Percentiles rank a stretch among this genome's conserved stretches.
These are phyloP conservation scores for Juncus inflexus DNA, from an alignment of 176 grass and related monocot genomes.

Conservation along the genomic window DNA sequence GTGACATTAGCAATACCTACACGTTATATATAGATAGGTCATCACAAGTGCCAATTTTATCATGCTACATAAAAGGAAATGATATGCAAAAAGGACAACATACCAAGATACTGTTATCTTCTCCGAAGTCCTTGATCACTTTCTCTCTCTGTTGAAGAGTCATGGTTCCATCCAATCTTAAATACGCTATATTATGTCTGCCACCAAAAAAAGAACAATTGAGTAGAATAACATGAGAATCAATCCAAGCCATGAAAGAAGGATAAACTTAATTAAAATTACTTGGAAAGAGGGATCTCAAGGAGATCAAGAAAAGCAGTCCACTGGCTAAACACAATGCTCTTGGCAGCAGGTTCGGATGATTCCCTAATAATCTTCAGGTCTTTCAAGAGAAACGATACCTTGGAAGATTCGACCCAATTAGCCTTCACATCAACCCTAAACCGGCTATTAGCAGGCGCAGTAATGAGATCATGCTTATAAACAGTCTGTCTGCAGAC, in stretches of 20 bases:
- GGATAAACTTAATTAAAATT: constrained; percentile 22
- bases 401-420: constrained; percentile 94
- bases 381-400: constrained; percentile 78
- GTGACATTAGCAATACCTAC: constrained; percentile 89
- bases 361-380: constrained; percentile 43
- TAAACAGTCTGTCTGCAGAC: constrained; percentile 71
- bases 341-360: constrained; percentile 53
- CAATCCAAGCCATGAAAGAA: neutral
- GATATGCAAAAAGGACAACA: neutral
- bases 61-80: neutral
- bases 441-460: constrained; percentile 77
- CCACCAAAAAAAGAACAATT: constrained; percentile 23
- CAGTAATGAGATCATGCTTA: constrained; percentile 89
- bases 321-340: constrained; percentile 98
- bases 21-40: constrained; percentile 1
- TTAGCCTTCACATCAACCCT: constrained; percentile 77
- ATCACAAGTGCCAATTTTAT: neutral
- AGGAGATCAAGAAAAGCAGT: constrained; percentile 98
- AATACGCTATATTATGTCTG: constrained; percentile 67
- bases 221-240: constrained; percentile 12
- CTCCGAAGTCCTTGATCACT: constrained; percentile 73
- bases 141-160: constrained; percentile 80
- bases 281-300: constrained; percentile 91
- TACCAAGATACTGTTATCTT: constrained; percentile 68
- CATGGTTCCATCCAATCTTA: constrained; percentile 79